A percentile compares a stretch with the other conserved stretches of the same genome.
Evolutionary conservation across 495 filamentous ascomycete genomes (phyloP).

Genomic region (Tuber melanosporum): DNA sequence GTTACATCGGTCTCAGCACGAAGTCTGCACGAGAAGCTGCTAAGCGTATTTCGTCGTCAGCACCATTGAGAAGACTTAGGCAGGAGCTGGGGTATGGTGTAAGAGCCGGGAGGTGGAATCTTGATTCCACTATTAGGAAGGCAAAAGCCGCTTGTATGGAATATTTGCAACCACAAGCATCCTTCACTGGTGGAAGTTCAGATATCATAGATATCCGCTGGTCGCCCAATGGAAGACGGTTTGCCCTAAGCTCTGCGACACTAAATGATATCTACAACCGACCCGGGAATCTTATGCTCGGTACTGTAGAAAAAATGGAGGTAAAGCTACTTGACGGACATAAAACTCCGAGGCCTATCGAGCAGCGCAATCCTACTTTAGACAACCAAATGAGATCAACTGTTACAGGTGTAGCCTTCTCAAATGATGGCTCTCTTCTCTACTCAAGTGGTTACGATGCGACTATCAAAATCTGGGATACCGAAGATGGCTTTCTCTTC

Average conservation of each 20-base stretch:
- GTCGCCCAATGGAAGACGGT: conserved; percentile 26
- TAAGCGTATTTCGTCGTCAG: conserved; percentile 1
- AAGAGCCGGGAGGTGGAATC: not conserved
- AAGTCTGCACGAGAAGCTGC: conserved; percentile 18
- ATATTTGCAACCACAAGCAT: conserved; percentile 20
- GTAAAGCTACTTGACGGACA: conserved; percentile 37
- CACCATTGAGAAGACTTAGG: not conserved
- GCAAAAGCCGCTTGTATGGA: not conserved
- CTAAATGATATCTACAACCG: conserved; percentile 33
- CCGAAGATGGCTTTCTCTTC: conserved; percentile 44
- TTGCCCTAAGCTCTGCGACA: conserved; percentile 13
- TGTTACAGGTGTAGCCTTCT: conserved; percentile 28
- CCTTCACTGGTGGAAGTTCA: conserved; percentile 30
- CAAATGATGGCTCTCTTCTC: conserved; percentile 47
- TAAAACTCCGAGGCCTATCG: conserved; percentile 7
- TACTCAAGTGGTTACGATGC: conserved; percentile 79
- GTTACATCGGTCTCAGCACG: conserved; percentile 1
- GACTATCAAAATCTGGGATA: conserved; percentile 69
- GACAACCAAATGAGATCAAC: conserved; percentile 25
- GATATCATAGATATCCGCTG: conserved; percentile 38
- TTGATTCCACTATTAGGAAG: not conserved
- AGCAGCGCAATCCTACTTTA: not conserved
- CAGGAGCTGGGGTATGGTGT: conserved; percentile 4
- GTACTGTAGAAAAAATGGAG: conserved; percentile 10
- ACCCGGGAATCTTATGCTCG: conserved; percentile 40